Evolutionary conservation across 2,329 filamentous ascomycete genomes (phyloP), one percentile per base, ranked within the genome.

Genomic region (Trichoderma lentiforme): DNA sequence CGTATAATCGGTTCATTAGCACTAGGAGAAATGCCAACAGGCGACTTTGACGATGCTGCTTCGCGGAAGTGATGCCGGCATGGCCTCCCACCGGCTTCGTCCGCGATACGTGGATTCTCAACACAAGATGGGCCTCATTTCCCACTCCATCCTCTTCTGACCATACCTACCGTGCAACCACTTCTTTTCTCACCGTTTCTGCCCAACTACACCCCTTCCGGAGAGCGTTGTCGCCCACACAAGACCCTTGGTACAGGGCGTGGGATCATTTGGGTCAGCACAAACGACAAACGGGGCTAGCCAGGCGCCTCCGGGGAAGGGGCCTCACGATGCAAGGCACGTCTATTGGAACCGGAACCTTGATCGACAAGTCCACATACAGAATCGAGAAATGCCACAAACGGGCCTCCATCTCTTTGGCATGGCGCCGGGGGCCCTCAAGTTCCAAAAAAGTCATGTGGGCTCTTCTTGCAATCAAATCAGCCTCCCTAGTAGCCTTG

Each of bases 191-290:
- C 36, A 26, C 18, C 26, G n/a, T 62, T 70, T 43, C 30, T 70
- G 57, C 67, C 67, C 67, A 70, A 70, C 67, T 53, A 61, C 67
- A 69, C 67, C 56, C 39, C 26, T 58, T n/a, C 21, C 14, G 7
- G 7, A 18, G 26, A 34, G 5, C 18, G 6, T 51, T 1, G 24
- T 30, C 18, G 6, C 56, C 66, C 53, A 60, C 36, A 15, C 66
- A 61, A 32, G 39, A 21, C 57, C 66, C 66, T 61, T 61, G 9
- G n/a, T 61, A 30, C 57, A 62, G 43, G 65, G 67, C 24, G 67
- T 53, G 67, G 36, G 39, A 70, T 15, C 65, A 62, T 67, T 26
- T 39, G 36, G 30, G 24, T 28, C 15, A 67, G 24, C 32, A 43
- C 39, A 12, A 32, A 36, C 32, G 32, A 34, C 32, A 34, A 47